phyloP scores from a whole-genome alignment of 1,284 basidiomycete genomes.

The Quambalaria eucalypti region DNA sequence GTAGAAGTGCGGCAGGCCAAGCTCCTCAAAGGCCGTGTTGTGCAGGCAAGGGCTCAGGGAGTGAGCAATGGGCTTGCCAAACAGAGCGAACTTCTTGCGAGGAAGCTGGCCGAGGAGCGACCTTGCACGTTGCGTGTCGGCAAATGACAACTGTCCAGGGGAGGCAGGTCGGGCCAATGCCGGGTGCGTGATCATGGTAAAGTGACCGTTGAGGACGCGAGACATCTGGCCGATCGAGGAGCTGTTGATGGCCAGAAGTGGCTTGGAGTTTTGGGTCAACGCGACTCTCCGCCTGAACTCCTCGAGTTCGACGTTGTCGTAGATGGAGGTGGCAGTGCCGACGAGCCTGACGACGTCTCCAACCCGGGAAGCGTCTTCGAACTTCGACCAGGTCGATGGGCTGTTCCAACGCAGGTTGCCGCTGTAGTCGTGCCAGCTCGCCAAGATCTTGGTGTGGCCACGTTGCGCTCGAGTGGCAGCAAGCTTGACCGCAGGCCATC shows the following conservation, averaged over 20 bases:
- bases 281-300: constrained; percentile 59
- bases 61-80: constrained; percentile 77
- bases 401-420: constrained; percentile 76
- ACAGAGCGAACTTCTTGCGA: constrained; percentile 66
- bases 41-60: constrained; percentile 89
- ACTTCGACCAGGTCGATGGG: constrained; percentile 53
- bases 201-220: constrained; percentile 71
- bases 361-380: constrained; percentile 16
- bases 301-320: constrained; percentile 73
- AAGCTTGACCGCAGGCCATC: constrained; percentile 61
- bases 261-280: constrained; percentile 43
- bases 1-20: constrained; percentile 63
- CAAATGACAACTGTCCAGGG: constrained; percentile 82
- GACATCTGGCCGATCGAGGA: constrained; percentile 71
- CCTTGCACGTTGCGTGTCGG: constrained; percentile 61
- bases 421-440: constrained; percentile 89
- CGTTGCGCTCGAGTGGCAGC: constrained; percentile 59
- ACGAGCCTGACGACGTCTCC: constrained; percentile 91
- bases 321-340: constrained; percentile 64
- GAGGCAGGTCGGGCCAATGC: constrained; percentile 69
- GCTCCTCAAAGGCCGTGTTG: constrained; percentile 71
- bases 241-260: constrained; percentile 91
- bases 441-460: constrained; percentile 69
- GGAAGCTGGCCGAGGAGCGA: constrained; percentile 67
- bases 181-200: constrained; percentile 84